Conservation (phyloP, 768 basidiomycete species). For the Pleurotus tuoliensis region DNA sequence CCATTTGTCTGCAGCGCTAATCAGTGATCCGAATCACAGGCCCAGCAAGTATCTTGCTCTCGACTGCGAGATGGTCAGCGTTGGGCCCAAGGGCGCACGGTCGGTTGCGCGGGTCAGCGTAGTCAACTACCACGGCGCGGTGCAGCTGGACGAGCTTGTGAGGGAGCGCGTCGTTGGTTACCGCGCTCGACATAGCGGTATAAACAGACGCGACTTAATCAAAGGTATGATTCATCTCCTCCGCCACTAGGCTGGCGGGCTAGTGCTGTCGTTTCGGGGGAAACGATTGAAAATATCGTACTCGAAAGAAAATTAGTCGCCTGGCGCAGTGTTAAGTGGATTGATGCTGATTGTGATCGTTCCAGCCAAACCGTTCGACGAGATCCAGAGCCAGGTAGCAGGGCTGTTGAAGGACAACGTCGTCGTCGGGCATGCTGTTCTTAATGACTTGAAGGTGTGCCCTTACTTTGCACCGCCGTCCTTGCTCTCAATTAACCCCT, state of each 20-base stretch:
- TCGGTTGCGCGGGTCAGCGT: too few relatives aligned
- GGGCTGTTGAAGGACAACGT: conserved; percentile 75
- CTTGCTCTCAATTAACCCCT: background rate
- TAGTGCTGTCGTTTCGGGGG: too few relatives aligned
- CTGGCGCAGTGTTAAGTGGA: background rate
- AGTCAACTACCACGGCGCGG: conserved; percentile 31
- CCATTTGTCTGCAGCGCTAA: too few relatives aligned
- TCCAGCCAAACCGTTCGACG: conserved; percentile 71
- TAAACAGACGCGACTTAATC: conserved; percentile 70
- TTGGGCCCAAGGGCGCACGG: too few relatives aligned
- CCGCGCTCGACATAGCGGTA: conserved; percentile 84
- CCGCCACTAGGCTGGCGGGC: too few relatives aligned
- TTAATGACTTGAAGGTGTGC: conserved; percentile 83
- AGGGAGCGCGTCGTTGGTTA: conserved; percentile 89
- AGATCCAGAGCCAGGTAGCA: conserved; percentile 76
- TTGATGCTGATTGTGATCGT: background rate
- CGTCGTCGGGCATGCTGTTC: conserved; percentile 86
- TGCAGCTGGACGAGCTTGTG: conserved; percentile 83
- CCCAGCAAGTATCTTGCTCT: too few relatives aligned
- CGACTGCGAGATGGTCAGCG: too few relatives aligned
- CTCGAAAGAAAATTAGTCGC: too few relatives aligned
- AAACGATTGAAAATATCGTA: too few relatives aligned
- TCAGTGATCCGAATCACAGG: too few relatives aligned
- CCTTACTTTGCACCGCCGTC: background rate
- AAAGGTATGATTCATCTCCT: conserved; percentile 39